Conservation (phyloP, 2,329 filamentous ascomycete genomes). For the Aspergillus spinulosporus region DNA sequence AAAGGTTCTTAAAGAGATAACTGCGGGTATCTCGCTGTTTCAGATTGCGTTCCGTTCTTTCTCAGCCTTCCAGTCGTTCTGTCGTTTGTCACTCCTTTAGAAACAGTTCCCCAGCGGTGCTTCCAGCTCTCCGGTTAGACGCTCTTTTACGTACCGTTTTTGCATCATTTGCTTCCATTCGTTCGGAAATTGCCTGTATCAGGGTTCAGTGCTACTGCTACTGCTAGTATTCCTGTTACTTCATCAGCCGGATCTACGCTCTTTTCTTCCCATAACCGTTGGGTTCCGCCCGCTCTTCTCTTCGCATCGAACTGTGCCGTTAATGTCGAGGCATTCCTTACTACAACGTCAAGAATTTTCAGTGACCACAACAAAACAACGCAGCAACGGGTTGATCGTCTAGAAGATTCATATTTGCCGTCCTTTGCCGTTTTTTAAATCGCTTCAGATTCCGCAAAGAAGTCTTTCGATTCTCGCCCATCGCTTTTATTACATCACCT, state of each 20-base stretch:
- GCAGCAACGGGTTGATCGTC: conserved; percentile 14
- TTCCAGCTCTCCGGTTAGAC: conserved; percentile 31
- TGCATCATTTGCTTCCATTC: conserved; percentile 11
- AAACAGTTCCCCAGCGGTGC: conserved; percentile 29
- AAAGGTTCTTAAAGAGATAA: conserved; percentile 18
- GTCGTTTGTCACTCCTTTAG: conserved; percentile 36
- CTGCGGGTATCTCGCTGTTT: conserved; percentile 23
- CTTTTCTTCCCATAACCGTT: conserved; percentile 22
- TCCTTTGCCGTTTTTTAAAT: background rate
- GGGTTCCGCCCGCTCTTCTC: conserved; percentile 21
- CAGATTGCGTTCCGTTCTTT: conserved; percentile 26
- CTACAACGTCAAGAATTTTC: conserved; percentile 25
- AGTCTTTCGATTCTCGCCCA: conserved; percentile 13
- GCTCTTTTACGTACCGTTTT: conserved; percentile 27
- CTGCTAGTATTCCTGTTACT: conserved; percentile 17
- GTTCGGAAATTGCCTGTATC: background rate
- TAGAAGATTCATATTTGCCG: conserved; percentile 11
- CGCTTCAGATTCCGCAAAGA: conserved; percentile 3
- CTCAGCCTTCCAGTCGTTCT: conserved; percentile 28
- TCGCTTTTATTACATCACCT: conserved; percentile 15
- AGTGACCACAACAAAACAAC: conserved; percentile 29
- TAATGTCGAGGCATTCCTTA: conserved; percentile 31
- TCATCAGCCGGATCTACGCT: conserved; percentile 24
- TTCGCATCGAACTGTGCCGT: conserved; percentile 23
- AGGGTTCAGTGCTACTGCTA: conserved; percentile 18